Evolutionary conservation across 441 rosid species (phyloP), one percentile per base, ranked within the genome.

Genomic region (Cnidoscolus chayamansa): DNA sequence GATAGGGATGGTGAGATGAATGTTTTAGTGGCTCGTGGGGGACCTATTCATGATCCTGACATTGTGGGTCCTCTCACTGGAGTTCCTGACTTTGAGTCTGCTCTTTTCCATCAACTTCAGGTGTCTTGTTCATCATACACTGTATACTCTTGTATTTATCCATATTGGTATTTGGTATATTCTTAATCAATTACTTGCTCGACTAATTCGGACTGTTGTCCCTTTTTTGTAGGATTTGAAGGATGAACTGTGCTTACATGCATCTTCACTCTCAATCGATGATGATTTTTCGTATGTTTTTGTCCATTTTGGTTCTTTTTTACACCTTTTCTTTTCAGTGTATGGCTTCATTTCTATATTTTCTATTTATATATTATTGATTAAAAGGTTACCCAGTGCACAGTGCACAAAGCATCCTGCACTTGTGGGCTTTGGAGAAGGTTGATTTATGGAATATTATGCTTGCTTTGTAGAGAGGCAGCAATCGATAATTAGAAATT

Each of bases 41-140:
- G 97, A 0, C 95, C 93, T 7, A 77, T 91, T 58, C 88, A 79
- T 77, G 49, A 77, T 1, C 84, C 82, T 31, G 81, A 88, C 71
- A 79, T 81, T 76, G 85, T 82, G 17, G 83, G 89, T 7, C 83
- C 86, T 51, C 74, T 88, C 58, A 78, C 89, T 56, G 70, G 81
- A 0, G 76, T 85, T 55, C 84, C 87, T 35, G 85, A 86, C 1
- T 89, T 91, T 66, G 85, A 83, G 65, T 65, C 83, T 76, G 73
- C 80, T 30, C 43, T 86, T 65, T 78, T 79, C 35, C 53, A 63
- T 31, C 72, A 77, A 59, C 86, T 89, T 12, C 79, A 84, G 86
- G 91, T 84, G 37, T 35, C 31, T 30, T 43, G 40, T 7, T 5
- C 15, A 13, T 47, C 17, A 60, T 53, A 31, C 16, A 20, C 9